Evolutionary conservation across 106 monocot genomes (phyloP), one percentile per base, ranked within the genome.

Genomic region (Platanthera guangdongensis): DNA sequence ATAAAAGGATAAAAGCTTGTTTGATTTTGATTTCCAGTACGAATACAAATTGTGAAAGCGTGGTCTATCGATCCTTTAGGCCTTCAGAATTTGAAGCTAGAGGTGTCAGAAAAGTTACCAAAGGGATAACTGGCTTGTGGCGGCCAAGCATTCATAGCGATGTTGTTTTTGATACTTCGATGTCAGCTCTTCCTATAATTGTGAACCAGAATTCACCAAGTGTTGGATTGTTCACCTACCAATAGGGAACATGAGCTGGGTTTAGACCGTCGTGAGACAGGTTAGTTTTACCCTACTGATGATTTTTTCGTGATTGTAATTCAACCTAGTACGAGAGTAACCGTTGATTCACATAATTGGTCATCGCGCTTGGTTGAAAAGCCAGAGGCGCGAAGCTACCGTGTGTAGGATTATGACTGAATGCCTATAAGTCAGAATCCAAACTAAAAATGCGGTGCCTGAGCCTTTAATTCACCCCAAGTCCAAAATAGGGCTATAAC

Each of bases 41-140:
- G 89, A 89, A 89, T 89, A 90, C 80, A 83, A 88, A 94, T 88
- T 86, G 85, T 90, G 88, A 94, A 94, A 94, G 94, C 85, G 88
- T 94, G 90, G 94, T 88, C 84, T 88, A 88, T 90, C 88, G 88
- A 93, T 93, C 88, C 93, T 93, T 93, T 93, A 93, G 93, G 84
- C 82, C 81, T 90, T 93, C 90, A 75, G 90, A 82, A 83, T 94
- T 94, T 90, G 93, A 94, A 90, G 90, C 88, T 94, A 94, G 88
- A 94, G 93, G 90, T 94, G 90, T 88, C 88, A 90, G 88, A 90
- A 94, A 94, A 90, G 93, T 94, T 94, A 94, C 90, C 93, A 90
- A 84, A 88, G 82, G 84, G 88, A 94, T 94, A 94, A 90, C 90
- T 88, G 88, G 90, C 88, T 90, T 94, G 86, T 90, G 93, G 93